Percentiles rank a stretch among this genome's conserved stretches.
Conservation (phyloP, 768 basidiomycete species). For the Trametopsis cervina region DNA sequence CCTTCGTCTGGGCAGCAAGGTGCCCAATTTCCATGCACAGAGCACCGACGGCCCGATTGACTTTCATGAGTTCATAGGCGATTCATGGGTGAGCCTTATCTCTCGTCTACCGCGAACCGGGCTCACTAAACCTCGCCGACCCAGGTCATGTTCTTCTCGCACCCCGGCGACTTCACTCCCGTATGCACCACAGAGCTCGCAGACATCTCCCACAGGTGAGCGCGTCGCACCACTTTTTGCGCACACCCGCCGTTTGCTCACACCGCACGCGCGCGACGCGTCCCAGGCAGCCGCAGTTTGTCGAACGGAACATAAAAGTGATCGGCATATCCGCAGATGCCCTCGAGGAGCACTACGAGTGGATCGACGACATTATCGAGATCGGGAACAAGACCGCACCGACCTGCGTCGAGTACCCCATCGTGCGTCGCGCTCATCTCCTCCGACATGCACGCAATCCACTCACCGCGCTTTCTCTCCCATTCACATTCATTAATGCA, state of each 20-base stretch:
- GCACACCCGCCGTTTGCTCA: neutral
- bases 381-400: conserved; percentile 62
- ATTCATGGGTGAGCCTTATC: conserved; percentile 66
- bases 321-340: conserved; percentile 91
- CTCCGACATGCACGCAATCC: too few species aligned
- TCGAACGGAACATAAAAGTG: conserved; percentile 82
- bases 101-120: too few species aligned
- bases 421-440: conserved; percentile 43
- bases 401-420: conserved; percentile 85
- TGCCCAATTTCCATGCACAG: conserved; percentile 87
- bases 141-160: conserved; percentile 87
- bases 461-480: too few species aligned
- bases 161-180: conserved; percentile 87
- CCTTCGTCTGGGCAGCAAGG: conserved; percentile 79
- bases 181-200: conserved; percentile 97
- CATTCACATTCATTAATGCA: too few species aligned
- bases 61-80: conserved; percentile 89
- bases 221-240: neutral
- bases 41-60: conserved; percentile 84
- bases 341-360: conserved; percentile 75
- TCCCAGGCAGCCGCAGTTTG: conserved; percentile 64
- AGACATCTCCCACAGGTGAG: conserved; percentile 74
- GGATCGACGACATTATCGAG: conserved; percentile 86
- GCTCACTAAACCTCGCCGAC: too few species aligned
- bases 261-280: neutral